Evolutionary conservation across 768 basidiomycete genomes (phyloP).

Genomic region (Leccinum longicurvipes): DNA sequence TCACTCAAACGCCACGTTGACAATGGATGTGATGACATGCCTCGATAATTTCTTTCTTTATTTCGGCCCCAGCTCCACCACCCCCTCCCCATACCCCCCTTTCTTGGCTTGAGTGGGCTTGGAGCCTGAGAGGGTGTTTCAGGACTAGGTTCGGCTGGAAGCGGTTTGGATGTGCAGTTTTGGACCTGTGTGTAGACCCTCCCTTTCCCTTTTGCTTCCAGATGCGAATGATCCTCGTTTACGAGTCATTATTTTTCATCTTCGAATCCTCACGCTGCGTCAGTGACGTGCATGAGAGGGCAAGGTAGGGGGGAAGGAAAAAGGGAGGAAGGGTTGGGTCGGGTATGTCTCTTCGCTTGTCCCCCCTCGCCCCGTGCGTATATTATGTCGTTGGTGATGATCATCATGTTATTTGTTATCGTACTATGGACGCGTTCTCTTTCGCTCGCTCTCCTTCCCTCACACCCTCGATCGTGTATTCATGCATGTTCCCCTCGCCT

Average conservation of each 20-base stretch:
- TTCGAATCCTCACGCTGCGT: slow-evolving; percentile 8
- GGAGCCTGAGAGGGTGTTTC: slow-evolving; percentile 16
- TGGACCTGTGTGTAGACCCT: slow-evolving; percentile 6
- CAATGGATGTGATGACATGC: slow-evolving; percentile 73
- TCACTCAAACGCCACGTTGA: slow-evolving; percentile 81
- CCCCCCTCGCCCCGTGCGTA: slow-evolving; percentile 3
- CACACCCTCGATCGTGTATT: slow-evolving; percentile 8
- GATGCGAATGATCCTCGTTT: slow-evolving; percentile 14
- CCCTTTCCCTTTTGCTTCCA: slow-evolving; percentile 1
- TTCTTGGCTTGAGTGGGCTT: slow-evolving; percentile 5
- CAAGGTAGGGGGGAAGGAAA: neutral
- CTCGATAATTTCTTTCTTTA: slow-evolving; percentile 28
- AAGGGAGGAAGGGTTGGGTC: neutral
- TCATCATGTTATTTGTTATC: slow-evolving; percentile 1
- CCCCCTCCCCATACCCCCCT: too few relatives aligned
- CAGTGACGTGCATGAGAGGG: neutral
- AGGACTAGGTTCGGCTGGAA: slow-evolving; percentile 8
- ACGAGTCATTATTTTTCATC: slow-evolving; percentile 16
- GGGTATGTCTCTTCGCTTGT: neutral
- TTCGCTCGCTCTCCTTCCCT: neutral
- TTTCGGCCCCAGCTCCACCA: neutral
- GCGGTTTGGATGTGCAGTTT: slow-evolving; percentile 11
- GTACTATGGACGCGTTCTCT: neutral
- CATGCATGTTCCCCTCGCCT: neutral
- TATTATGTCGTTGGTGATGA: neutral